These are phyloP conservation scores for Apiotrichum sp. DNA, from an alignment of 1,284 basidiomycete species.

Conservation along the genomic window DNA sequence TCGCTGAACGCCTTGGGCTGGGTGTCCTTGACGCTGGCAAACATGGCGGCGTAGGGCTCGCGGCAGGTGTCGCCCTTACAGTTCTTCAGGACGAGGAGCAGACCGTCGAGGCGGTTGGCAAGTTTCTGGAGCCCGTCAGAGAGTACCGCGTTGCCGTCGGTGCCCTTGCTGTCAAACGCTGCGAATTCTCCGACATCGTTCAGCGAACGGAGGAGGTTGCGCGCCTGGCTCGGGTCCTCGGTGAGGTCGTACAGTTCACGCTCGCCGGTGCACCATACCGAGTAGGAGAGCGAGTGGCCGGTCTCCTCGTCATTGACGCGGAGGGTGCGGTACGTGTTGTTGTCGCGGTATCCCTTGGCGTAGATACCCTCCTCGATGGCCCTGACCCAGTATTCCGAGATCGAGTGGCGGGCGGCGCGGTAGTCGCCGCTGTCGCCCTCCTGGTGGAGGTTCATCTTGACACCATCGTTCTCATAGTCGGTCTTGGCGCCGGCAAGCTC, in stretches of 20 bases:
- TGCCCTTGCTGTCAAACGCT: conserved; percentile 2
- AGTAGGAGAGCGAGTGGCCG: conserved; percentile 18
- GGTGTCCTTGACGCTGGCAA: conserved; percentile 16
- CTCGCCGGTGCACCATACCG: conserved; percentile 42
- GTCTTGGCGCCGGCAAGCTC: conserved; percentile 30
- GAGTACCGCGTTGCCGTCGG: not conserved
- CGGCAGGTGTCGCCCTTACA: conserved; percentile 30
- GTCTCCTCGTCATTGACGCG: conserved; percentile 25
- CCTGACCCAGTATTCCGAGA: conserved; percentile 36
- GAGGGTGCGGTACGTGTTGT: conserved; percentile 35
- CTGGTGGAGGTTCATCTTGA: conserved; percentile 25
- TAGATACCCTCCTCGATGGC: conserved; percentile 31
- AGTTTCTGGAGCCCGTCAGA: not conserved
- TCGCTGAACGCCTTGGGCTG: conserved; percentile 8
- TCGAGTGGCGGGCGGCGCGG: conserved; percentile 18
- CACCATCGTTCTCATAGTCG: conserved; percentile 32
- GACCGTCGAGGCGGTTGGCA: conserved; percentile 28
- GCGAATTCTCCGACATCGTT: conserved; percentile 19
- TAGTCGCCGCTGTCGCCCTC: not conserved
- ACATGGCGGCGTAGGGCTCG: conserved; percentile 23
- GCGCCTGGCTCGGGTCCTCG: conserved; percentile 30
- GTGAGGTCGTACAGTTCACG: conserved; percentile 36
- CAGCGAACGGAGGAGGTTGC: conserved; percentile 25
- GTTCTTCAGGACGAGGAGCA: conserved; percentile 34
- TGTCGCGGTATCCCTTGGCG: conserved; percentile 12